Conservation (phyloP, 768 basidiomycete species). For the Cubamyces sp. region DNA sequence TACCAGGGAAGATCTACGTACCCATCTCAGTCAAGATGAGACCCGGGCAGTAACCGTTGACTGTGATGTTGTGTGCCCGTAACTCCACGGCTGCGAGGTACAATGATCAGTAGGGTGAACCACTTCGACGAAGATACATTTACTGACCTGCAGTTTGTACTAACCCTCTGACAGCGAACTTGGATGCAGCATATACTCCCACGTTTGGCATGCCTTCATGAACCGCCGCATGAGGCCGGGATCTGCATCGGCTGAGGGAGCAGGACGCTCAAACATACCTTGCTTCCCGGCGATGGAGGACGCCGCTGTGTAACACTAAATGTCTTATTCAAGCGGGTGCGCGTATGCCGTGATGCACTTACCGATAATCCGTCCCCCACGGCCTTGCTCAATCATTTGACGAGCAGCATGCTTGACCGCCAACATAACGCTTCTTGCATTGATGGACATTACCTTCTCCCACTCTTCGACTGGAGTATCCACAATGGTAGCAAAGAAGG, state of each 20-base stretch:
- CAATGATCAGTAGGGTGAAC: not conserved
- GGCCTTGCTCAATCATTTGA: slow-evolving; percentile 49
- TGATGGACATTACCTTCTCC: slow-evolving; percentile 41
- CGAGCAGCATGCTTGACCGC: slow-evolving; percentile 48
- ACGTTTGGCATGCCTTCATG: not conserved
- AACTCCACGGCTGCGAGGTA: slow-evolving; percentile 25
- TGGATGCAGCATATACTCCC: slow-evolving; percentile 28
- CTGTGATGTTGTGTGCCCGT: slow-evolving; percentile 29
- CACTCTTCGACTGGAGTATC: slow-evolving; percentile 34
- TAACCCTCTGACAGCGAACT: slow-evolving; percentile 34
- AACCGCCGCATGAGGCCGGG: no score
- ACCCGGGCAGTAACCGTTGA: slow-evolving; percentile 44
- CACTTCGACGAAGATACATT: no score
- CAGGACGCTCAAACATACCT: not conserved
- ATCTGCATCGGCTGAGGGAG: no score
- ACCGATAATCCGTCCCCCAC: slow-evolving; percentile 34
- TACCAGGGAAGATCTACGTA: no score
- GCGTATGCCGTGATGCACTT: not conserved
- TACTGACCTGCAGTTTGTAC: slow-evolving; percentile 28
- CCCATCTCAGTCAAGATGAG: slow-evolving; percentile 38
- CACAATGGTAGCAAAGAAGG: slow-evolving; percentile 11
- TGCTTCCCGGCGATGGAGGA: not conserved
- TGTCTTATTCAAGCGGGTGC: not conserved
- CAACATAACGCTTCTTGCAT: slow-evolving; percentile 45
- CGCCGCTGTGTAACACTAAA: slow-evolving; percentile 21